Evolutionary conservation across 805 yeast genomes (phyloP).

Genomic region (Lipomyces chichibuensis): DNA sequence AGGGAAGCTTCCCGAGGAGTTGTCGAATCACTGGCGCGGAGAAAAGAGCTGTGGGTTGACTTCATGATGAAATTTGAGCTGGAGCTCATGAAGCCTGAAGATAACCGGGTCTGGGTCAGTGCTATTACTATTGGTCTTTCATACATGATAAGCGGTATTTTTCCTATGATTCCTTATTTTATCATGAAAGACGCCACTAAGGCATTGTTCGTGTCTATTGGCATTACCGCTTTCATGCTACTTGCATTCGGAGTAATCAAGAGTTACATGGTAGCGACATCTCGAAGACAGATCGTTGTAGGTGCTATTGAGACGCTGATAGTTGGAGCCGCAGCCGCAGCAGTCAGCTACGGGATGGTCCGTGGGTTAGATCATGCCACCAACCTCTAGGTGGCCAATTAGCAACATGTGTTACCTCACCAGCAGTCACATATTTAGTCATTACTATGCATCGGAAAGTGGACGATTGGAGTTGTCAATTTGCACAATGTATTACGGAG

Average conservation of each 20-base stretch:
- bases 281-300: background rate
- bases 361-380: background rate
- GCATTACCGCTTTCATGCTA: constrained; percentile 80
- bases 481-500: too few species aligned
- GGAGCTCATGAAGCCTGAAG: constrained; percentile 85
- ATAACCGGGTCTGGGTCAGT: constrained; percentile 76
- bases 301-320: constrained; percentile 8
- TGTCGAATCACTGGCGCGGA: background rate
- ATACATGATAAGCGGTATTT: constrained; percentile 79
- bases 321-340: constrained; percentile 8
- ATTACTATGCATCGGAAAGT: too few species aligned
- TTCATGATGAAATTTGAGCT: constrained; percentile 78
- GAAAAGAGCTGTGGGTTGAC: constrained; percentile 51
- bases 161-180: constrained; percentile 81
- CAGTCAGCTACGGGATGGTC: constrained; percentile 7
- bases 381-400: background rate
- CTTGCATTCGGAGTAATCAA: constrained; percentile 84
- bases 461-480: too few species aligned
- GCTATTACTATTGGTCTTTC: constrained; percentile 81
- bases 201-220: constrained; percentile 74
- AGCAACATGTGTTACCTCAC: too few species aligned
- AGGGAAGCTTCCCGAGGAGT: background rate
- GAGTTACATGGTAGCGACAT: constrained; percentile 40
- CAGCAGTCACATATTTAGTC: too few species aligned
- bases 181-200: constrained; percentile 71